A percentile compares a stretch with the other conserved stretches of the same genome.
phyloP scores from a whole-genome alignment of 371 early-diverging fungal species.

The Mortierella sp. region DNA sequence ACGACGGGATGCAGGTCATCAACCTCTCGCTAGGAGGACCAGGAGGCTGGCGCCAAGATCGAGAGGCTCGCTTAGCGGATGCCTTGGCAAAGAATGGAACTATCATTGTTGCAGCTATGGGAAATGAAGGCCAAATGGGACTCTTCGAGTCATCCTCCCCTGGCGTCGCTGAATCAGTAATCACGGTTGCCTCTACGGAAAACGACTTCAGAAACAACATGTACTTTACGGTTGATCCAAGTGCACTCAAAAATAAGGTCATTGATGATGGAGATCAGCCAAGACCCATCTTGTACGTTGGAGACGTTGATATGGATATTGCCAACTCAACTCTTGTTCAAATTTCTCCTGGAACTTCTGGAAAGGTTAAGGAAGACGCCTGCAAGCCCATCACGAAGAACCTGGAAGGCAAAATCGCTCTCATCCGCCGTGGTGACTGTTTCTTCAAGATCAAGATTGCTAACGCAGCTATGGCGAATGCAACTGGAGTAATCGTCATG shows the following conservation, averaged over 20 bases:
- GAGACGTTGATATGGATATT: constrained; percentile 43
- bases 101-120: constrained; percentile 74
- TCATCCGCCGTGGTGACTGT: constrained; percentile 78
- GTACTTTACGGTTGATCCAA: constrained; percentile 30
- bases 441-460: constrained; percentile 61
- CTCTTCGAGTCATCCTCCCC: constrained; percentile 74
- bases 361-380: constrained; percentile 58
- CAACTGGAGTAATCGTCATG: constrained; percentile 69
- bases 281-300: constrained; percentile 36
- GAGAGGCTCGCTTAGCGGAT: constrained; percentile 60
- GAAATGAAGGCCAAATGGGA: constrained; percentile 81
- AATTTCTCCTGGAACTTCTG: constrained; percentile 38
- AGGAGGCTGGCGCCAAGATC: constrained; percentile 64
- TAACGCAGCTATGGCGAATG: constrained; percentile 73
- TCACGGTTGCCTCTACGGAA: constrained; percentile 82
- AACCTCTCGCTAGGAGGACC: constrained; percentile 79
- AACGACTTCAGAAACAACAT: constrained; percentile 57
- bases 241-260: neutral
- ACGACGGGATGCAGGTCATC: constrained; percentile 73
- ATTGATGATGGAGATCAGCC: neutral
- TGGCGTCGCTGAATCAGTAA: constrained; percentile 68
- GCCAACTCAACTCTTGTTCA: constrained; percentile 36
- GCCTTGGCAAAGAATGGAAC: constrained; percentile 61
- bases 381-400: constrained; percentile 61
- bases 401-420: constrained; percentile 64